phyloP scores from a whole-genome alignment of 140 eudicot genomes.

The Cichorium intybus region DNA sequence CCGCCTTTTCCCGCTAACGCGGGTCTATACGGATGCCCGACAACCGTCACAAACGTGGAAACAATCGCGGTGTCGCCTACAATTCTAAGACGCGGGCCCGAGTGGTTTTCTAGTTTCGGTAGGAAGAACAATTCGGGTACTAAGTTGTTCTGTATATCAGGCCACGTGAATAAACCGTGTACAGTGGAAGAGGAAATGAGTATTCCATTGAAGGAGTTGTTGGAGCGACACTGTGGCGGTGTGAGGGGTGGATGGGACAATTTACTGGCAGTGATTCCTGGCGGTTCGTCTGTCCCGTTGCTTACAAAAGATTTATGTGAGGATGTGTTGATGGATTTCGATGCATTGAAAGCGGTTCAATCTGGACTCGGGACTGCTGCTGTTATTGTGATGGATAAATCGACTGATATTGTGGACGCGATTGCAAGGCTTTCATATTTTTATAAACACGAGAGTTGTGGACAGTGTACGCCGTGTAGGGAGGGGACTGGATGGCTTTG shows the following conservation, averaged over 20 bases:
- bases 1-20: conserved; percentile 98
- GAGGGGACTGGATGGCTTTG: conserved; percentile 99
- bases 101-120: conserved; percentile 93
- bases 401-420: conserved; percentile 93
- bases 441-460: conserved; percentile 97
- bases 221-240: conserved; percentile 96
- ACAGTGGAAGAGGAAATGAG: conserved; percentile 99
- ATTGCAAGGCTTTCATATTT: conserved; percentile 88
- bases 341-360: conserved; percentile 87
- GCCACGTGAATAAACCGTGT: conserved; percentile 95
- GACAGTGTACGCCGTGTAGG: conserved; percentile 98
- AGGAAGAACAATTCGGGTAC: conserved; percentile 92
- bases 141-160: conserved; percentile 80
- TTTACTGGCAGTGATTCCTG: conserved; percentile 91
- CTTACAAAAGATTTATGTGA: conserved; percentile 76
- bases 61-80: conserved; percentile 94
- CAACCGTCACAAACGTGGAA: conserved; percentile 95
- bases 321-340: conserved; percentile 93
- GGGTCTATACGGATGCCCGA: conserved; percentile 89
- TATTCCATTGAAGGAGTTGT: conserved; percentile 80
- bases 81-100: conserved; percentile 91
- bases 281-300: conserved; percentile 92
- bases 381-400: conserved; percentile 94
- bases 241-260: conserved; percentile 99
- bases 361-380: conserved; percentile 98